Base-by-base conservation (phyloP, 2,329 filamentous ascomycete species). In the Cercospora sp. region DNA sequence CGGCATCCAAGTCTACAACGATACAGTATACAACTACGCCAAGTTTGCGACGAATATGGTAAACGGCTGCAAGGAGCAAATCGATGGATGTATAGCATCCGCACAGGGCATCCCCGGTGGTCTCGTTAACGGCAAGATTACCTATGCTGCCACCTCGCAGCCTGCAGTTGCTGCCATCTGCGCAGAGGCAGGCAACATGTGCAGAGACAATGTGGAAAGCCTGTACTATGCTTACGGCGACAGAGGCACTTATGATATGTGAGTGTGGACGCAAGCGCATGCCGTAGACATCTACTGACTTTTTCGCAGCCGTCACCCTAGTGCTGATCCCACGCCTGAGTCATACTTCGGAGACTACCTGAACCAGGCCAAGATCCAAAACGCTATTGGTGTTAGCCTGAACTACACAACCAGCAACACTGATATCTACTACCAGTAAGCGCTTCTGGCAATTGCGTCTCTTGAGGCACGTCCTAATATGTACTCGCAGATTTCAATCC, bases 231-330 rank as follows among this genome's bases (percentile, higher is more conserved):
- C 77, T 20, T 82, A 84, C 69, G 78, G 83, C 0, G 81, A 81
- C 1, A 82, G 87, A 45, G 86, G 89, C 75, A 83, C 87, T 72
- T 88, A 89, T 75, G 87, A 90, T 71, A 82, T 89, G 60, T 62
- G 16, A 62, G 60, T 51, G 20, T 10, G 23, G 13, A 30, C 28
- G 23, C 23, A 18, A 23, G 7, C 28, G 9, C 10, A 33, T 20
- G 23, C 26, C 0, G 2, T 23, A 18, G 20, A 16, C 36, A 6
- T 31, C 20, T 13, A 33, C 60, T 62, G 18, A 51, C 8, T 9
- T 30, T 16, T 1, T 28, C 13, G 7, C 39, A 62, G 60, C 72
- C 83, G 87, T 36, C 83, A 88, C 68, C 78, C 87, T 3, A 73
- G 67, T 0, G 83, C 84, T 0, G 85, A 88, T 74, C 86, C 86